A percentile compares a stretch with the other conserved stretches of the same genome.
Evolutionary conservation across 352 stramenopile genomes (phyloP).

Genomic region (Globisporangium solare): DNA sequence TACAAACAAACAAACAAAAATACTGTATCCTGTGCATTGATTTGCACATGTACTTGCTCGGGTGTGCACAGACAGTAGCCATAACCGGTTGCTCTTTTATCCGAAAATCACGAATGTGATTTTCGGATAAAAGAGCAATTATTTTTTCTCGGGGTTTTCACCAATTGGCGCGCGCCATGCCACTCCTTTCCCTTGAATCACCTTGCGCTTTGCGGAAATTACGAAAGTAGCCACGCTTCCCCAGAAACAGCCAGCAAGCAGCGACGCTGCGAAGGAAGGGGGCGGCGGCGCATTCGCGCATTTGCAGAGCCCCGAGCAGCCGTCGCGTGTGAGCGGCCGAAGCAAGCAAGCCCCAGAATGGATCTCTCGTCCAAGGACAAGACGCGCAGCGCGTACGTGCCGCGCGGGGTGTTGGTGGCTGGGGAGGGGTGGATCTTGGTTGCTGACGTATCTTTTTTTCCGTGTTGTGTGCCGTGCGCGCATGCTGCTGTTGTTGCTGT

Average conservation of each 20-base stretch:
- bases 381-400: conserved; percentile 40
- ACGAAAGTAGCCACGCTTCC: background rate
- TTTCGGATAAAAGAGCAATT: too few relatives aligned
- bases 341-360: conserved; percentile 14
- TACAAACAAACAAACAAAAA: too few relatives aligned
- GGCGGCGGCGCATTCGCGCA: background rate
- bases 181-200: background rate
- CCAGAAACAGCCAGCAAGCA: too few relatives aligned
- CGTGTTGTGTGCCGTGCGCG: background rate
- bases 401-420: background rate
- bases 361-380: conserved; percentile 57
- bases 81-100: too few relatives aligned
- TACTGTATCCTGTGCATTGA: too few relatives aligned
- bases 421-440: background rate
- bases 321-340: background rate
- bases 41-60: too few relatives aligned
- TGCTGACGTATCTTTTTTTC: conserved; percentile 7
- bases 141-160: background rate
- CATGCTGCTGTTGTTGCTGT: too few relatives aligned
- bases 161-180: background rate
- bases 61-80: too few relatives aligned
- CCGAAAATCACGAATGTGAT: too few relatives aligned
- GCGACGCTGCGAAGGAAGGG: background rate
- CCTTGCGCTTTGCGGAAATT: background rate
- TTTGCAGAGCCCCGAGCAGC: background rate